Conservation (phyloP, 352 stramenopile species). For the Globisporangium nodosum region DNA sequence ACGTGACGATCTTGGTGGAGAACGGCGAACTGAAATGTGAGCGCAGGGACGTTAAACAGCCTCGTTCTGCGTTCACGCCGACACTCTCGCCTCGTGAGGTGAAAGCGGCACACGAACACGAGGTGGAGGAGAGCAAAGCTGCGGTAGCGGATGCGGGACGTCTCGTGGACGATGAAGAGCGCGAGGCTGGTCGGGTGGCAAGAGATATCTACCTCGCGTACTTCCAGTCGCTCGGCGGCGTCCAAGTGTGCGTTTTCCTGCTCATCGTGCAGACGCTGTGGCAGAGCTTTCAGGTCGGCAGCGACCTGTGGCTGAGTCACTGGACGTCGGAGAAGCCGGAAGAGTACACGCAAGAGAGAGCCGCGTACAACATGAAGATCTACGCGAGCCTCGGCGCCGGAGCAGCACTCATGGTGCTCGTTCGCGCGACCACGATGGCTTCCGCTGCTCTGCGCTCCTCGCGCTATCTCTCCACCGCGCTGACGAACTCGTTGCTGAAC, state of each 20-base stretch:
- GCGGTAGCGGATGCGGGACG: too few relatives aligned
- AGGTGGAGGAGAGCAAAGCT: too few relatives aligned
- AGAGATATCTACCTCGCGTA: slow-evolving; percentile 26
- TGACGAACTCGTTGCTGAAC: slow-evolving; percentile 69
- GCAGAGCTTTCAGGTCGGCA: slow-evolving; percentile 16
- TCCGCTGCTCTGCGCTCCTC: slow-evolving; percentile 13
- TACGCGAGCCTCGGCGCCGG: slow-evolving; percentile 17
- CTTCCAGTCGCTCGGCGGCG: slow-evolving; percentile 28
- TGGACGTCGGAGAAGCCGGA: slow-evolving; percentile 9
- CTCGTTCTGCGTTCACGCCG: too few relatives aligned
- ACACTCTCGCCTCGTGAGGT: too few relatives aligned
- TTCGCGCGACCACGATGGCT: slow-evolving; percentile 18
- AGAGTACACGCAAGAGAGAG: neutral
- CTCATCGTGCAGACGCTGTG: slow-evolving; percentile 7
- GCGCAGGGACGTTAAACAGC: too few relatives aligned
- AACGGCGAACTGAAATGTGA: neutral
- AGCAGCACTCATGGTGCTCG: slow-evolving; percentile 22
- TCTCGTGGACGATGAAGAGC: too few relatives aligned
- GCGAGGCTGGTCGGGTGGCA: too few relatives aligned
- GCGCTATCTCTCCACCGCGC: slow-evolving; percentile 58
- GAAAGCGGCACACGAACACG: too few relatives aligned
- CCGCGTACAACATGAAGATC: slow-evolving; percentile 15
- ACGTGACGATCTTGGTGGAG: slow-evolving; percentile 17
- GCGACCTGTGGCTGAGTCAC: slow-evolving; percentile 22
- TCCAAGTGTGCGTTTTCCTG: slow-evolving; percentile 13